These are phyloP conservation scores for Fusarium sp. DNA, from an alignment of 2,329 filamentous ascomycete genomes.

Conservation along the genomic window DNA sequence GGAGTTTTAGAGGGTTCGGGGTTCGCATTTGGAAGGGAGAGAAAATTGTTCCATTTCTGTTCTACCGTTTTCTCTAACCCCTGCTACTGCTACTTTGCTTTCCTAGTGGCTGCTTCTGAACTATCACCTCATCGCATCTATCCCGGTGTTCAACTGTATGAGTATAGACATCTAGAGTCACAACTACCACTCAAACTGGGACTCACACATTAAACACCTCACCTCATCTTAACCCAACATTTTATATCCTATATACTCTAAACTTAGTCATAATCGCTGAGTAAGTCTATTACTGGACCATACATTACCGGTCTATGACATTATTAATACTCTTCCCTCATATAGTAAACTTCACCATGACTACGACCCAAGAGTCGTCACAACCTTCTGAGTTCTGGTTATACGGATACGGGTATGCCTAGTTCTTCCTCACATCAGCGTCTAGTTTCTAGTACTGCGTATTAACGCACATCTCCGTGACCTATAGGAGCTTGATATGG, in stretches of 20 bases:
- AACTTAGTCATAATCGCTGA: not conserved
- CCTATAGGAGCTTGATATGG: slow-evolving; percentile 86
- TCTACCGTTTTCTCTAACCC: slow-evolving; percentile 29
- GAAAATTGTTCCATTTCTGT: slow-evolving; percentile 36
- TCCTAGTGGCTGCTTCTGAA: slow-evolving; percentile 11
- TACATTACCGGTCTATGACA: not conserved
- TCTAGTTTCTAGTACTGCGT: slow-evolving; percentile 11
- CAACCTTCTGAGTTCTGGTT: slow-evolving; percentile 83
- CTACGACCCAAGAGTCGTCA: slow-evolving; percentile 45
- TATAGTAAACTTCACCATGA: slow-evolving; percentile 52
- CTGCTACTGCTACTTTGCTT: slow-evolving; percentile 30
- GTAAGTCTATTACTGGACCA: not conserved
- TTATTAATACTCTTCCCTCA: slow-evolving; percentile 31
- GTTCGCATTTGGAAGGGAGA: not conserved
- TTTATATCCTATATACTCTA: not conserved
- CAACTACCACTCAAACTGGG: slow-evolving; percentile 11
- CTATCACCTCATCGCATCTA: slow-evolving; percentile 20
- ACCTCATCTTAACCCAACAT: not conserved
- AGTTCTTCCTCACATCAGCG: slow-evolving; percentile 5
- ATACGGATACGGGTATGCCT: slow-evolving; percentile 89
- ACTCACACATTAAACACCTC: not conserved
- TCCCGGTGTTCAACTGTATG: not conserved
- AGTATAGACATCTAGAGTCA: not conserved
- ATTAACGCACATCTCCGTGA: slow-evolving; percentile 16
- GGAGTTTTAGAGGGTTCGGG: not conserved